Evolutionary conservation across 768 basidiomycete species (phyloP).

Genomic region (Gautieria morchelliformis): DNA sequence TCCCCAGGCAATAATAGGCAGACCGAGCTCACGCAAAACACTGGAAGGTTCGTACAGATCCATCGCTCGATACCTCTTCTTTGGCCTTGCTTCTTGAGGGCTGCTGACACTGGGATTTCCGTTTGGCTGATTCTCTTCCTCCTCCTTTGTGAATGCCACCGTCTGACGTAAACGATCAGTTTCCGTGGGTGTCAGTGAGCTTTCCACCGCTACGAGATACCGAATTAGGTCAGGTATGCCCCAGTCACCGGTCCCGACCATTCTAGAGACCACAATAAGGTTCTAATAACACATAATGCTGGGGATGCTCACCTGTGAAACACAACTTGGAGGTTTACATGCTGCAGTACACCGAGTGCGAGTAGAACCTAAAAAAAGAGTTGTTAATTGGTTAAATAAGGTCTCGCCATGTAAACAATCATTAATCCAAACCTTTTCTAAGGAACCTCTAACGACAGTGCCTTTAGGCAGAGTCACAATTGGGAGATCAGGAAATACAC

Average conservation of each 20-base stretch:
- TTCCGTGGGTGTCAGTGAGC: constrained; percentile 49
- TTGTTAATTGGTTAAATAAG: not conserved
- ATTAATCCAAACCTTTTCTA: constrained; percentile 44
- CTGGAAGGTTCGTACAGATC: constrained; percentile 83
- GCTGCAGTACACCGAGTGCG: constrained; percentile 76
- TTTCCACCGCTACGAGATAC: constrained; percentile 78
- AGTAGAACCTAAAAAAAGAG: constrained; percentile 32
- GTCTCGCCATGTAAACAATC: not conserved
- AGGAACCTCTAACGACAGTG: constrained; percentile 46
- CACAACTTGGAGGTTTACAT: constrained; percentile 89
- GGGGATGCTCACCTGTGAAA: constrained; percentile 58
- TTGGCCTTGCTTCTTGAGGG: constrained; percentile 55
- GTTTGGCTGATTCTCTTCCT: not conserved
- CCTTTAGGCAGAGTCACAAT: constrained; percentile 66
- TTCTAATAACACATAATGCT: not conserved
- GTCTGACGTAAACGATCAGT: constrained; percentile 48
- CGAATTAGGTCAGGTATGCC: constrained; percentile 74
- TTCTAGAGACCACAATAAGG: constrained; percentile 31
- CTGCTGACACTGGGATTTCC: constrained; percentile 54
- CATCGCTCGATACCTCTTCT: constrained; percentile 49
- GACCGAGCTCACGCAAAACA: constrained; percentile 55
- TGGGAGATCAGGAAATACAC: constrained; percentile 80
- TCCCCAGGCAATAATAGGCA: constrained; percentile 89
- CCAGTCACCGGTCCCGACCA: constrained; percentile 89
- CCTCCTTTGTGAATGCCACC: constrained; percentile 65